These are phyloP conservation scores for Xanthoconium separans DNA, from an alignment of 1,284 basidiomycete species.

Conservation along the genomic window DNA sequence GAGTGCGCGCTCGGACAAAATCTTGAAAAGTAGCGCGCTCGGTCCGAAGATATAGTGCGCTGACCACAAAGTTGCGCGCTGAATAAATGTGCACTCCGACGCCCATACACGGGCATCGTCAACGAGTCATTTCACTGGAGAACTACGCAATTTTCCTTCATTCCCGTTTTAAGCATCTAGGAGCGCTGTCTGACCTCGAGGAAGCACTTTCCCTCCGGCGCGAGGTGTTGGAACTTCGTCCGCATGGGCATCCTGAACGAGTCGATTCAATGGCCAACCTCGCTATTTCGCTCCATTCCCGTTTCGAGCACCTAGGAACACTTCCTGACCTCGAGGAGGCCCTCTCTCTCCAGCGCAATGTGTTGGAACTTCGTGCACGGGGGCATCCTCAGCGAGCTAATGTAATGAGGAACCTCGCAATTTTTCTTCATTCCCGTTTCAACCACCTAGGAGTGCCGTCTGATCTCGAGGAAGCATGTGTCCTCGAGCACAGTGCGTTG, in stretches of 20 bases:
- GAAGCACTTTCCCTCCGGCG: not conserved
- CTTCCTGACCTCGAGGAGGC: not conserved
- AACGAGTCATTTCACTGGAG: no score
- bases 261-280: no score
- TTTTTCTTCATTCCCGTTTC: not conserved
- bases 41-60: no score
- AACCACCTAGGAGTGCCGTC: no score
- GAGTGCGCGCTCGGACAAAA: slow-evolving; percentile 64
- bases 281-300: not conserved
- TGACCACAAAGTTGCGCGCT: no score
- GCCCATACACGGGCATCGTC: no score
- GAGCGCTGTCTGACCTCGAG: not conserved
- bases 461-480: no score
- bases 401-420: not conserved
- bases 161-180: not conserved
- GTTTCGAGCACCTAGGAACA: not conserved
- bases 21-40: slow-evolving; percentile 75
- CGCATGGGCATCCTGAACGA: not conserved
- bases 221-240: not conserved
- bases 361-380: not conserved
- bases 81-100: no score
- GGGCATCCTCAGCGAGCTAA: not conserved
- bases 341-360: not conserved
- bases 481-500: no score
- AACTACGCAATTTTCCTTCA: no score